Base-by-base conservation (phyloP, 2,329 filamentous ascomycete species). In the Penicillium italicum region DNA sequence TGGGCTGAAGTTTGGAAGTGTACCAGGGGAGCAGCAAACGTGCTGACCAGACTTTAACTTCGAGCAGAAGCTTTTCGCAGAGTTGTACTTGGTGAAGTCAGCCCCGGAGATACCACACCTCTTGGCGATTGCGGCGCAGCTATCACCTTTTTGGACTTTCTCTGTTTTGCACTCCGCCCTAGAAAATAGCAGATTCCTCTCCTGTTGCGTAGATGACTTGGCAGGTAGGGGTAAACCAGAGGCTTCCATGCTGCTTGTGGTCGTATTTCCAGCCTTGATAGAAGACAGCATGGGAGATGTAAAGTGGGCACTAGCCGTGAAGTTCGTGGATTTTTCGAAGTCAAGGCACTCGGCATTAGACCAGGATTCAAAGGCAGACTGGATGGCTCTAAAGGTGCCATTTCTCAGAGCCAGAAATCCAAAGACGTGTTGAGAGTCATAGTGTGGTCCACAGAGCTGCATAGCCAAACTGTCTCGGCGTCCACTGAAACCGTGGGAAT, bases 31-130 rank as follows among this genome's bases (percentile, higher is more conserved):
- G 57, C 73, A 77, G 60, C 74, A 77, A 8, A 75, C 69, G 6
- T 61, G 57, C 54, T 75, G 68, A 12, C 68, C 69, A 0, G 66
- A 63, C n/a, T 55, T 53, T 0, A 80, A 67, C 0, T 55, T 67
- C 3, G 57, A 58, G 51, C 69, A 73, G 7, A 72, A 50, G 7
- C 31, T n/a, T 11, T 50, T 60, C 30, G 51, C 55, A 11, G 45
- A 42, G 56, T 80, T 79, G 60, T 70, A 76, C 43, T 72, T 72
- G 20, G 61, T 67, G 46, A 79, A 74, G 44, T 79, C 67, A 12
- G 57, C 40, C 3, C 57, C 56, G 0, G 69, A 70, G n/a, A 80
- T 73, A 2, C 72, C 70, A 46, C 34, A 37, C n/a, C n/a, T 20
- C 5, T 9, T 1, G 34, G 75, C 76, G 0, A 80, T 62, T 0